A percentile compares a stretch with the other conserved stretches of the same genome.
phyloP scores from a whole-genome alignment of 495 filamentous ascomycete genomes.

The Penicillium desertorum region DNA sequence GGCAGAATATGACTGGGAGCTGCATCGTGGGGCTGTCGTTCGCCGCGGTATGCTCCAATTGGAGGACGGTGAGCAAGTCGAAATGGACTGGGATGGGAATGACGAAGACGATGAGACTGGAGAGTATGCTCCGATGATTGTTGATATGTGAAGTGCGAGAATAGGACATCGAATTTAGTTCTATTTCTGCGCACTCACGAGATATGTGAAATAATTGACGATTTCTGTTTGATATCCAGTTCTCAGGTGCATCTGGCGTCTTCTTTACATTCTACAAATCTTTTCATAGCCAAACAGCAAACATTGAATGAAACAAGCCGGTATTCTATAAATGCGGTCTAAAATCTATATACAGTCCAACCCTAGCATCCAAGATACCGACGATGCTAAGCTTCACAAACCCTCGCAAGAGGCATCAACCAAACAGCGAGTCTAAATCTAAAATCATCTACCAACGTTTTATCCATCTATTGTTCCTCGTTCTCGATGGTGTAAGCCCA shows the following conservation, averaged over 20 bases:
- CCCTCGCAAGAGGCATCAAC: background rate
- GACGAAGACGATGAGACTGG: slow-evolving; percentile 83
- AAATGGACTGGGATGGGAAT: slow-evolving; percentile 70
- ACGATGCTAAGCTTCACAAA: slow-evolving; percentile 1
- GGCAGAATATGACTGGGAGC: slow-evolving; percentile 63
- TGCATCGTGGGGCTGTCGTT: slow-evolving; percentile 54
- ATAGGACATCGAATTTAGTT: background rate
- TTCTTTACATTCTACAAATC: background rate
- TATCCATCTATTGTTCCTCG: slow-evolving; percentile 39
- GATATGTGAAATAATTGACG: background rate
- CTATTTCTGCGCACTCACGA: background rate
- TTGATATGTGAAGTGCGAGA: slow-evolving; percentile 55
- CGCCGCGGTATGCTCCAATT: slow-evolving; percentile 65
- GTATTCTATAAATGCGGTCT: slow-evolving; percentile 6
- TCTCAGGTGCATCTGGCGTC: background rate
- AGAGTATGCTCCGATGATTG: slow-evolving; percentile 82
- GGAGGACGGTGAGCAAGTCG: slow-evolving; percentile 76
- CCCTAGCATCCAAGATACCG: background rate
- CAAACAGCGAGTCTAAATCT: background rate
- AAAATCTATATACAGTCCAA: slow-evolving; percentile 12
- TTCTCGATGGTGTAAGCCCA: slow-evolving; percentile 78
- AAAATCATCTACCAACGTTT: background rate
- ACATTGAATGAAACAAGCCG: background rate
- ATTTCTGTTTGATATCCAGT: background rate
- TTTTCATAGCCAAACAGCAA: background rate